Conservation (phyloP, 192 early-diverging fungal species). For the Funneliformis geosporum region DNA sequence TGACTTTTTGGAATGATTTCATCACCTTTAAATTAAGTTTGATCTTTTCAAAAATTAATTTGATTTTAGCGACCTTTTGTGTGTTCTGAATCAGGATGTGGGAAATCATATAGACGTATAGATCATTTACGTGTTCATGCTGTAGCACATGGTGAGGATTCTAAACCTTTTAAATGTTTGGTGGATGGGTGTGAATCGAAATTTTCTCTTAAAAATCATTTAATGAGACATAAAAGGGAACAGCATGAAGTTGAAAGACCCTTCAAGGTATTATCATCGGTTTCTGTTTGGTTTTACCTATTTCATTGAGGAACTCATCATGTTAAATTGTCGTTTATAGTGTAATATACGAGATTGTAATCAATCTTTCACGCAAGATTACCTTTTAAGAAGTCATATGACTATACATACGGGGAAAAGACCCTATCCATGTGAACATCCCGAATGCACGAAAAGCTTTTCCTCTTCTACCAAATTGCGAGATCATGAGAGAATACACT, state of each 20-base stretch:
- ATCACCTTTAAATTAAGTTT: background rate
- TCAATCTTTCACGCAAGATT: slow-evolving; percentile 14
- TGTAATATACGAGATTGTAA: background rate
- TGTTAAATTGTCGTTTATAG: slow-evolving; percentile 17
- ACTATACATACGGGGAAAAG: slow-evolving; percentile 17
- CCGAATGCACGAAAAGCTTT: slow-evolving; percentile 16
- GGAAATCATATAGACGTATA: slow-evolving; percentile 18
- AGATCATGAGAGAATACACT: background rate
- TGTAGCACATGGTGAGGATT: background rate
- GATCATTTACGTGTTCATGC: slow-evolving; percentile 13
- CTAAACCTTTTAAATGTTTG: slow-evolving; percentile 20
- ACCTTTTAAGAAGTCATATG: slow-evolving; percentile 11
- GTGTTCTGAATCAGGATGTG: slow-evolving; percentile 7
- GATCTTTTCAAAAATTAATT: slow-evolving; percentile 4
- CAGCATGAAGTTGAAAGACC: slow-evolving; percentile 11
- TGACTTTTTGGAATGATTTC: background rate
- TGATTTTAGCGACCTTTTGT: slow-evolving; percentile 1
- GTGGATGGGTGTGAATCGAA: slow-evolving; percentile 8
- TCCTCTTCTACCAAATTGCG: background rate
- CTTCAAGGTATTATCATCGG: background rate
- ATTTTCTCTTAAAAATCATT: slow-evolving; percentile 2
- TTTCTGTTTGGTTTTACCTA: background rate
- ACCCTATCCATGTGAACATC: slow-evolving; percentile 14
- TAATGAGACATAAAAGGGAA: slow-evolving; percentile 17
- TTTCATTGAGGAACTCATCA: background rate